Conservation (phyloP, 257 asterid genomes). For the Craterostigma plantagineum region DNA sequence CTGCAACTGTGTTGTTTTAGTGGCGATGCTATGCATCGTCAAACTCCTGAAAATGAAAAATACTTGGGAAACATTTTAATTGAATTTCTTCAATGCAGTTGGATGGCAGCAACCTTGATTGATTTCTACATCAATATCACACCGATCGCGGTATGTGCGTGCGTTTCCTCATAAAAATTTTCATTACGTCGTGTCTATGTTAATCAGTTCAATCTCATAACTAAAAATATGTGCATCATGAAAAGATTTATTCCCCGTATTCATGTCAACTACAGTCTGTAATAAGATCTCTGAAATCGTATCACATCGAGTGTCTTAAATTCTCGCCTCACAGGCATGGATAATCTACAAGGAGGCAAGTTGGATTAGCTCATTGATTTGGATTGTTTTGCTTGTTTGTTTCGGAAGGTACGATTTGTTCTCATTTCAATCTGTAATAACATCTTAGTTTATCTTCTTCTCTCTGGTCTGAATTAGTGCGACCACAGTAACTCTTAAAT, state of each 20-base stretch:
- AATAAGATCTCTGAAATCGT: background rate
- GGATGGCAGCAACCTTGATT: slow-evolving; percentile 5
- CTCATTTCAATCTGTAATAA: background rate
- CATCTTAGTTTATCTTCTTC: background rate
- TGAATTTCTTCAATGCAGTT: slow-evolving; percentile 1
- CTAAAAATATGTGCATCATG: background rate
- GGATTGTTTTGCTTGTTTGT: slow-evolving; percentile 1
- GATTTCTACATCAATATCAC: slow-evolving; percentile 1
- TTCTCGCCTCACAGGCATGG: background rate
- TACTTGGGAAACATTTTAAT: background rate
- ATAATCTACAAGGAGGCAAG: slow-evolving; percentile 2
- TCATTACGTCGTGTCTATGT: background rate
- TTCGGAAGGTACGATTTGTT: slow-evolving; percentile 3
- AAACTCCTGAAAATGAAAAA: too few relatives aligned
- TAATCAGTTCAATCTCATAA: background rate
- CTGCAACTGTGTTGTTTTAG: background rate
- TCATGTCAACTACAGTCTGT: background rate
- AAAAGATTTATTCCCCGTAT: too few relatives aligned
- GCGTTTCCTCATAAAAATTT: too few relatives aligned
- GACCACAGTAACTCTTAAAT: background rate
- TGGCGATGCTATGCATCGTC: too few relatives aligned
- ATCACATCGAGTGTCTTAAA: too few relatives aligned
- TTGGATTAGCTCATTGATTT: background rate
- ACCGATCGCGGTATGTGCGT: slow-evolving; percentile 2
- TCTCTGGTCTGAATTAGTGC: background rate